Percentiles rank a stretch among this genome's conserved stretches.
These are phyloP conservation scores for Seiridium unicorne DNA, from an alignment of 2,329 filamentous ascomycete genomes.

Conservation along the genomic window DNA sequence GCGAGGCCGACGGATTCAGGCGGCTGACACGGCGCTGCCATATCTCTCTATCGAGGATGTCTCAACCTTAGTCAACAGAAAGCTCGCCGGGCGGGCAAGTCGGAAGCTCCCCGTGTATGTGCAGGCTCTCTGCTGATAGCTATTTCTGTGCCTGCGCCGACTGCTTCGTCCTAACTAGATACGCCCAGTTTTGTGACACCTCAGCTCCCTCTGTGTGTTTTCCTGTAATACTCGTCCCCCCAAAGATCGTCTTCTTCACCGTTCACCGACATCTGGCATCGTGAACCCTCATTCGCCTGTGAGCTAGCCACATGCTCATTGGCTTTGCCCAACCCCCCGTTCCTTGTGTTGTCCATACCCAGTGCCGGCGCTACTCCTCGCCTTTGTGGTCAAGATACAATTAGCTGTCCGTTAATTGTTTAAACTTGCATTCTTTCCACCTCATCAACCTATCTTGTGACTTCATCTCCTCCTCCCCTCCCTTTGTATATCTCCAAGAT, in stretches of 20 bases:
- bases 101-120: background rate
- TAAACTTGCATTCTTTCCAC: background rate
- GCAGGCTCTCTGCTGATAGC: background rate
- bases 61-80: slow-evolving; percentile 1
- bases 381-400: background rate
- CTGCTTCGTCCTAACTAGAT: too few relatives aligned
- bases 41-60: slow-evolving; percentile 8
- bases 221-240: background rate
- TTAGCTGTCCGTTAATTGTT: background rate
- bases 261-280: slow-evolving; percentile 1
- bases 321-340: background rate
- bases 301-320: background rate
- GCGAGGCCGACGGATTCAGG: slow-evolving; percentile 11
- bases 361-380: background rate
- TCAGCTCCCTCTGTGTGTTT: background rate
- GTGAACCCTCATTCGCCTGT: slow-evolving; percentile 6
- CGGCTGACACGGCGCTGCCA: slow-evolving; percentile 2
- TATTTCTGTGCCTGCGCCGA: background rate
- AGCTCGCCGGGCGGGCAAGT: background rate
- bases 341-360: background rate
- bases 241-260: background rate
- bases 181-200: background rate
- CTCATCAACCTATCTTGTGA: background rate
- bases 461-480: background rate
- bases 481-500: slow-evolving; percentile 12